A percentile compares a stretch with the other conserved stretches of the same genome.
phyloP scores from a whole-genome alignment of 129 eudicot species.

The Helianthus tuberosus region DNA sequence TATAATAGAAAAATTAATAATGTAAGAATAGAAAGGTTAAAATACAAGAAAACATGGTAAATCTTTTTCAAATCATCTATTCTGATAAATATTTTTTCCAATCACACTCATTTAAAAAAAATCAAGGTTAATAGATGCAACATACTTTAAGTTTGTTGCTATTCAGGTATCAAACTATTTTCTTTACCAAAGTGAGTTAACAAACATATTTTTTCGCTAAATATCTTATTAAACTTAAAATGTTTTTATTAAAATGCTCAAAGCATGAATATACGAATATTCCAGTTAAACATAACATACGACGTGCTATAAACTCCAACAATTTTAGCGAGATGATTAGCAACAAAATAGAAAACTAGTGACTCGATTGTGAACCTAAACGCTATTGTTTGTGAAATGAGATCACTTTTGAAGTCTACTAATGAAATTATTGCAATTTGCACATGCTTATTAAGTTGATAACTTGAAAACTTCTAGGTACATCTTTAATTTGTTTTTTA shows the following conservation, averaged over 20 bases:
- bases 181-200: too few relatives aligned
- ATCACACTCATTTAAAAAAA: not conserved
- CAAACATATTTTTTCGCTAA: not conserved
- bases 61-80: too few relatives aligned
- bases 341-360: not conserved
- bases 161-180: not conserved
- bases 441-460: constrained; percentile 9
- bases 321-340: not conserved
- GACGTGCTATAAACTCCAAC: not conserved
- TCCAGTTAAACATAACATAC: not conserved
- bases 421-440: not conserved
- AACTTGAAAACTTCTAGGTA: not conserved
- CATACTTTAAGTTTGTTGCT: not conserved
- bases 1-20: too few relatives aligned
- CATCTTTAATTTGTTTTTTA: not conserved
- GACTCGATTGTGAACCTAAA: not conserved
- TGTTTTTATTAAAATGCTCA: not conserved
- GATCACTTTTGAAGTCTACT: not conserved
- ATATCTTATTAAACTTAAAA: not conserved
- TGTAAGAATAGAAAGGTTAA: too few relatives aligned
- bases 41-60: too few relatives aligned
- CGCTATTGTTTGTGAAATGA: not conserved
- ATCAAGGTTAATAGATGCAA: not conserved
- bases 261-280: not conserved
- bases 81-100: too few relatives aligned